Evolutionary conservation across 2,329 filamentous ascomycete species (phyloP).

Genomic region (Coniochaeta hoffmannii): DNA sequence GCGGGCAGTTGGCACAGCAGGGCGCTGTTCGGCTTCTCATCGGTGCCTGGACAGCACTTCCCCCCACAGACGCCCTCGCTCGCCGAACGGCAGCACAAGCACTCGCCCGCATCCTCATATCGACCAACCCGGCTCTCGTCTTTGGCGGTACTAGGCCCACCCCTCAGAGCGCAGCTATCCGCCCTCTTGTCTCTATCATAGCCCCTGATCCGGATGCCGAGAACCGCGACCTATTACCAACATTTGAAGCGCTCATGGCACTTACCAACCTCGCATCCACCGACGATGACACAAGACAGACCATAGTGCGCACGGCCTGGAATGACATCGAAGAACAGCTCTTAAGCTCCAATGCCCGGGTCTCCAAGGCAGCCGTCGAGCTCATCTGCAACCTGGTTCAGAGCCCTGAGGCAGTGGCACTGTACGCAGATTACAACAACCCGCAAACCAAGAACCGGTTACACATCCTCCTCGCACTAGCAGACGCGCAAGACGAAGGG

Average conservation of each 20-base stretch:
- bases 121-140: constrained; percentile 74
- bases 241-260: constrained; percentile 85
- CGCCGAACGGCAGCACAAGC: constrained; percentile 66
- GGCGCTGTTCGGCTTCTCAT: constrained; percentile 85
- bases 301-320: constrained; percentile 70
- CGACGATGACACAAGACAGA: constrained; percentile 56
- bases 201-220: constrained; percentile 53
- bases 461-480: constrained; percentile 78
- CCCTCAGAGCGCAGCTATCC: constrained; percentile 71
- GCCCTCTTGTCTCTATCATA: constrained; percentile 71
- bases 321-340: constrained; percentile 74
- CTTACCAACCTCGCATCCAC: constrained; percentile 88
- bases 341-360: constrained; percentile 64
- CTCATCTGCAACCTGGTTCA: constrained; percentile 86
- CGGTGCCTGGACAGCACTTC: constrained; percentile 57
- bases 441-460: constrained; percentile 62
- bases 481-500: constrained; percentile 73
- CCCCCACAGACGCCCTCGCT: constrained; percentile 37
- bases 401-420: constrained; percentile 54
- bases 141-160: constrained; percentile 72
- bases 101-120: constrained; percentile 78
- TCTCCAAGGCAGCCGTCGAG: constrained; percentile 80
- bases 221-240: constrained; percentile 72
- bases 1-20: constrained; percentile 81
- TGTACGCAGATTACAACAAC: constrained; percentile 61